A percentile compares a stretch with the other conserved stretches of the same genome.
Evolutionary conservation across 768 basidiomycete genomes (phyloP).

Genomic region (Botryobasidium botryosum): DNA sequence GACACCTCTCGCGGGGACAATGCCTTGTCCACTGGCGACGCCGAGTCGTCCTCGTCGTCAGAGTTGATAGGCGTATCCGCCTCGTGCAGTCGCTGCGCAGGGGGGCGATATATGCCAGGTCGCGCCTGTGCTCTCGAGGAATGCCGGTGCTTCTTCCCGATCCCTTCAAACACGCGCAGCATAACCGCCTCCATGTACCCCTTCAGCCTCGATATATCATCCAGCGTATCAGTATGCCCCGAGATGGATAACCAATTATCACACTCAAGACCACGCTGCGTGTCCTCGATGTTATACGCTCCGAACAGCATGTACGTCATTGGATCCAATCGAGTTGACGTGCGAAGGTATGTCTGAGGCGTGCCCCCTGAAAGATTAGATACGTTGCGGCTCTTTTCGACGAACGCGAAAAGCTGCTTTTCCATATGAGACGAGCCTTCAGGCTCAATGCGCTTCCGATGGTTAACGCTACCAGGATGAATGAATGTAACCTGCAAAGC

Average conservation of each 20-base stretch:
- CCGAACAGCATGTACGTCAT: constrained; percentile 86
- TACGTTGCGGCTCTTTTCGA: constrained; percentile 70
- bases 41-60: not conserved
- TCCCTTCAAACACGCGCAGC: constrained; percentile 81
- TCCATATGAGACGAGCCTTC: constrained; percentile 25
- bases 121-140: not conserved
- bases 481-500: constrained; percentile 48
- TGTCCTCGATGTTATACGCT: constrained; percentile 56
- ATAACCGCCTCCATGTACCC: constrained; percentile 64
- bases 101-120: not conserved
- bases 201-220: constrained; percentile 72
- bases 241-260: constrained; percentile 83
- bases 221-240: constrained; percentile 53
- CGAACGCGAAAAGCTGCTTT: constrained; percentile 67
- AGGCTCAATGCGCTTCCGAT: constrained; percentile 34
- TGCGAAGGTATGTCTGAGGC: constrained; percentile 54
- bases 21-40: not conserved
- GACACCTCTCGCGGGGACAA: not conserved
- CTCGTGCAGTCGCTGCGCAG: not conserved
- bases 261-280: constrained; percentile 60
- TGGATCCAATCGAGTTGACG: constrained; percentile 72
- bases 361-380: constrained; percentile 26
- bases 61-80: not conserved
- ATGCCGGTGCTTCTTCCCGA: constrained; percentile 22
- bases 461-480: constrained; percentile 76